Evolutionary conservation across 345 rosid species (phyloP).

Genomic region (Eucalyptus paniculata): DNA sequence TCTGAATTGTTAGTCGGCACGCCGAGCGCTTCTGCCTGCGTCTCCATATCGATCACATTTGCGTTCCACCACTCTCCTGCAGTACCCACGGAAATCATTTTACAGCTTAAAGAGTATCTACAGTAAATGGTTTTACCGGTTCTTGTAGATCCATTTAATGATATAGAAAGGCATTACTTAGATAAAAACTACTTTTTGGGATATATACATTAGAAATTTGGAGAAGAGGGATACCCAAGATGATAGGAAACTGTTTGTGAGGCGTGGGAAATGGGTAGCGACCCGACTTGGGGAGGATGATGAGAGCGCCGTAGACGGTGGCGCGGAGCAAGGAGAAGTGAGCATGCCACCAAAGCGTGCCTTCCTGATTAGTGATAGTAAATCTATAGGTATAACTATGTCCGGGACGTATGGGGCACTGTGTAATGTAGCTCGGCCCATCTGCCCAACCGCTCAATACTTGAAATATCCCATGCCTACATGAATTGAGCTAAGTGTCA

Average conservation of each 20-base stretch:
- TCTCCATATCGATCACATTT: constrained; percentile 38
- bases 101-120: not conserved
- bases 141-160: not conserved
- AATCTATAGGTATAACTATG: constrained; percentile 46
- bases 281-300: constrained; percentile 50
- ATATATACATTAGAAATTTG: not conserved
- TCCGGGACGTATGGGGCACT: constrained; percentile 70
- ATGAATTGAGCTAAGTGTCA: not conserved
- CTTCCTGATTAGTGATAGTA: constrained; percentile 45
- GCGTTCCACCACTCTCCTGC: constrained; percentile 92
- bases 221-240: constrained; percentile 30
- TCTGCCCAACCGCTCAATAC: constrained; percentile 63
- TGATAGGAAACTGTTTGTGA: constrained; percentile 42
- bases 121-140: not conserved
- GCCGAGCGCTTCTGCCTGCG: constrained; percentile 36
- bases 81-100: not conserved
- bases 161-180: not conserved
- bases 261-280: constrained; percentile 70
- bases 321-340: constrained; percentile 59
- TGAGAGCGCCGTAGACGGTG: constrained; percentile 68
- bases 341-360: constrained; percentile 94
- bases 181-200: not conserved
- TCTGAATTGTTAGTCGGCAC: constrained; percentile 40
- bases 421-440: constrained; percentile 73
- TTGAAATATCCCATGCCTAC: constrained; percentile 80